A percentile compares a stretch with the other conserved stretches of the same genome.
phyloP scores from a whole-genome alignment of 345 rosid species.

The Murraya koenigii region DNA sequence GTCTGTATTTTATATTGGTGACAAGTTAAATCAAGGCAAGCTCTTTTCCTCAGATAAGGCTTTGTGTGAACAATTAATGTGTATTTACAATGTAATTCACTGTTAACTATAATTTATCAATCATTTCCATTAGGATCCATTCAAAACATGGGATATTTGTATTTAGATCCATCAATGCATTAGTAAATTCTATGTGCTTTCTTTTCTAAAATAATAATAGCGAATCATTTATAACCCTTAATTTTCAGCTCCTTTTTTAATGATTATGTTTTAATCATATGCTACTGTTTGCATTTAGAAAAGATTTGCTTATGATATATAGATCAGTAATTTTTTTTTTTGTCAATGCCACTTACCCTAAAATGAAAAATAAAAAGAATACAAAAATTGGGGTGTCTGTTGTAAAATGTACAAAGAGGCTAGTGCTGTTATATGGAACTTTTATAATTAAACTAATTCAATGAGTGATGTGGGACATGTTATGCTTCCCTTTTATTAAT shows the following conservation, averaged over 20 bases:
- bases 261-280: neutral
- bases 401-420: neutral
- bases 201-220: neutral
- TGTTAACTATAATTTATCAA: neutral
- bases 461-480: neutral
- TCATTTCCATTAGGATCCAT: neutral
- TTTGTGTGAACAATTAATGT: neutral
- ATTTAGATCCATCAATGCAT: neutral
- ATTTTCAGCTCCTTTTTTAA: neutral
- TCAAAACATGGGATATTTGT: neutral
- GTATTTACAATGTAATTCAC: neutral
- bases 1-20: conserved; percentile 47
- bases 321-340: neutral
- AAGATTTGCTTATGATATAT: neutral
- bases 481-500: neutral
- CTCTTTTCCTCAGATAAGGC: conserved; percentile 10
- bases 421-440: neutral
- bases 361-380: too few species aligned
- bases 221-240: neutral
- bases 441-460: neutral
- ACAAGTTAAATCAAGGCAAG: conserved; percentile 59
- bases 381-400: neutral
- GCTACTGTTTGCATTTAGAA: neutral
- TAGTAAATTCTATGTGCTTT: neutral
- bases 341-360: neutral